These are phyloP conservation scores for Achlya hypogyna DNA, from an alignment of 352 stramenopile genomes.

Conservation along the genomic window DNA sequence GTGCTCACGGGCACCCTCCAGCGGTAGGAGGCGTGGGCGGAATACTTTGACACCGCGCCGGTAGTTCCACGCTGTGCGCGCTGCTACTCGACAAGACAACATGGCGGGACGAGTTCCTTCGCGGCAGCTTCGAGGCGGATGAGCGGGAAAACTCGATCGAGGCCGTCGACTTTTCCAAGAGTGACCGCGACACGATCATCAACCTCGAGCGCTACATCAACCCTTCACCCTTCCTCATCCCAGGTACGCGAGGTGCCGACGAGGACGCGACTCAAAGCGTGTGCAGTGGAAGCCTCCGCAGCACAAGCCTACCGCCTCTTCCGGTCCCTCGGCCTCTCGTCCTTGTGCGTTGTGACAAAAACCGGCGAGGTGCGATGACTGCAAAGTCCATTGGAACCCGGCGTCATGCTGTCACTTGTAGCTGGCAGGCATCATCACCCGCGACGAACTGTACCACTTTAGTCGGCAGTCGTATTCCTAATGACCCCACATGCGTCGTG, in stretches of 20 bases:
- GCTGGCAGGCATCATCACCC: slow-evolving; percentile 5
- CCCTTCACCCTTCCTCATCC: slow-evolving; percentile 9
- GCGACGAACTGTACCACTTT: slow-evolving; percentile 8
- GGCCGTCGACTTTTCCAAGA: neutral
- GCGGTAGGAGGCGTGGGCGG: too few species aligned
- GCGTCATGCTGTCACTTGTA: too few species aligned
- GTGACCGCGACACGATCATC: neutral
- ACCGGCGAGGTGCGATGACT: too few species aligned
- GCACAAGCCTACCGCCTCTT: slow-evolving; percentile 16
- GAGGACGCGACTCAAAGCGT: neutral
- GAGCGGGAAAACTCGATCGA: neutral
- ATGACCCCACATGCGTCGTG: neutral
- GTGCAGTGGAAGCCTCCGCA: slow-evolving; percentile 8
- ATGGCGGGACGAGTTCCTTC: slow-evolving; percentile 1
- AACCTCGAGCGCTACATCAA: slow-evolving; percentile 14
- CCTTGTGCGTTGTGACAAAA: slow-evolving; percentile 14
- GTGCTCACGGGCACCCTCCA: slow-evolving; percentile 11
- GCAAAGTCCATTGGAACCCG: too few species aligned
- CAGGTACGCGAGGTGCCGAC: neutral
- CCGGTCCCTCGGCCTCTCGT: slow-evolving; percentile 9
- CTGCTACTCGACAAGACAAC: slow-evolving; percentile 8
- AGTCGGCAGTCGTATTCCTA: neutral
- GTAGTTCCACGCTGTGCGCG: neutral
- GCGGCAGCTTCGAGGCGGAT: neutral
- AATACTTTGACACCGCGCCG: neutral